A percentile compares a stretch with the other conserved stretches of the same genome.
These are phyloP conservation scores for Ramaria rubella DNA, from an alignment of 768 basidiomycete genomes.

Conservation along the genomic window DNA sequence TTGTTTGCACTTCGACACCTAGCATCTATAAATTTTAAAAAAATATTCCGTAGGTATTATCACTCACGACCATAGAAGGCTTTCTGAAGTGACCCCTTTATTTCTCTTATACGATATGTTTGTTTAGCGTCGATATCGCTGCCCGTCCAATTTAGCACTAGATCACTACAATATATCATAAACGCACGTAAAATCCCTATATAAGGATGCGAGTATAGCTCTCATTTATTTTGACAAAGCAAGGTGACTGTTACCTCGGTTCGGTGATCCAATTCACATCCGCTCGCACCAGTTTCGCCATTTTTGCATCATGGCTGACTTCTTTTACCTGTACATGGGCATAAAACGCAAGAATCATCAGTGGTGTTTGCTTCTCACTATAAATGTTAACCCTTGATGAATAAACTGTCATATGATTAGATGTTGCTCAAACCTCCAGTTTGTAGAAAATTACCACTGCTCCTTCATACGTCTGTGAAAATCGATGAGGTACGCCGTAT, in stretches of 20 bases:
- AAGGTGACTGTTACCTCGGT: conserved; percentile 40
- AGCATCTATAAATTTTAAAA: neutral
- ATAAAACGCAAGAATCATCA: conserved; percentile 4
- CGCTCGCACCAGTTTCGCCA: conserved; percentile 62
- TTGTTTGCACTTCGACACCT: conserved; percentile 59
- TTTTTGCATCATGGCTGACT: conserved; percentile 70
- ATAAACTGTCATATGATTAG: conserved; percentile 51
- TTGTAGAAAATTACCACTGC: conserved; percentile 51
- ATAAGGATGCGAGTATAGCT: neutral
- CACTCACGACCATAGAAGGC: conserved; percentile 70
- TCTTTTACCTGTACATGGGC: conserved; percentile 54
- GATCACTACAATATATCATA: neutral
- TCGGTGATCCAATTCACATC: conserved; percentile 82
- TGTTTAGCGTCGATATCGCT: conserved; percentile 75
- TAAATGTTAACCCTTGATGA: conserved; percentile 78
- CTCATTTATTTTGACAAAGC: neutral
- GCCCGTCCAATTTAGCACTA: neutral
- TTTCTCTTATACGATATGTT: conserved; percentile 64
- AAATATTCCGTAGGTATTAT: conserved; percentile 4
- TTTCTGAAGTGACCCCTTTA: conserved; percentile 46
- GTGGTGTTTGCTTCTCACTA: conserved; percentile 39
- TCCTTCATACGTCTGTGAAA: conserved; percentile 57
- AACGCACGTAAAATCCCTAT: conserved; percentile 69
- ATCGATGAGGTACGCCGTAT: neutral
- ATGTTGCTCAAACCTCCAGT: neutral